Base-by-base conservation (phyloP, 2,329 filamentous ascomycete genomes). In the Parastagonospora avenae region DNA sequence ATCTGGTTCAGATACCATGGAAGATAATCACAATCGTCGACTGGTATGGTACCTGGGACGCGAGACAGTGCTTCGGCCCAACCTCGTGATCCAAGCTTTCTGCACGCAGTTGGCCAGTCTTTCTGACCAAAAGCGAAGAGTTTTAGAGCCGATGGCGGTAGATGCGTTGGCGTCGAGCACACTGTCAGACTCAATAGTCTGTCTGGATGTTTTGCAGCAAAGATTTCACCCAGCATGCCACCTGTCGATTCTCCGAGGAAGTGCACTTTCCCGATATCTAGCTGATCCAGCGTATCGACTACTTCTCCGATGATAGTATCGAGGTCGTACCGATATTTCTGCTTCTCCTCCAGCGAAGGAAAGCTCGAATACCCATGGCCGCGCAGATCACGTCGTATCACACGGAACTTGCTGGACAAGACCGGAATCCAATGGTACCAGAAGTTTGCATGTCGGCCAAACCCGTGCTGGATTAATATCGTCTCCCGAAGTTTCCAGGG, bases 401-500 rank as follows among this genome's bases (percentile, higher is more conserved):
- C 63, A 9, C 59, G 60, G 54, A 70, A 74, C 6, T 63, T 43
- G 1, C 59, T 61, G 1, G 67, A 48, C n/a, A 74, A 54, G 4
- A 62, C 30, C 1, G 72, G 71, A 15, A 74, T 59, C 71, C 71
- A 74, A 42, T 72, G 68, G 46, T 74, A 68, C 70, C 70, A 74
- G 49, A 73, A 72, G 7, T 49, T 62, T 3, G 65, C 48, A 45
- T 71, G 65, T 8, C 72, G 63, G 2, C 59, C 71, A 47, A 74
- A 74, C 8, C 71, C 71, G n/a, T 74, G 71, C 32, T 74, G 70
- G 14, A 74, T 72, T 4, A 74, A 51, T 32, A 74, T 67, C 14
- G 71, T 70, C n/a, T 70, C 62, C 41, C 44, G 14, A 1, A 67
- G 57, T 42, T 68, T 70, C 70, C 67, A 73, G 2, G 67, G 67